phyloP scores from a whole-genome alignment of 495 filamentous ascomycete genomes.

The Lindgomyces ingoldianus region DNA sequence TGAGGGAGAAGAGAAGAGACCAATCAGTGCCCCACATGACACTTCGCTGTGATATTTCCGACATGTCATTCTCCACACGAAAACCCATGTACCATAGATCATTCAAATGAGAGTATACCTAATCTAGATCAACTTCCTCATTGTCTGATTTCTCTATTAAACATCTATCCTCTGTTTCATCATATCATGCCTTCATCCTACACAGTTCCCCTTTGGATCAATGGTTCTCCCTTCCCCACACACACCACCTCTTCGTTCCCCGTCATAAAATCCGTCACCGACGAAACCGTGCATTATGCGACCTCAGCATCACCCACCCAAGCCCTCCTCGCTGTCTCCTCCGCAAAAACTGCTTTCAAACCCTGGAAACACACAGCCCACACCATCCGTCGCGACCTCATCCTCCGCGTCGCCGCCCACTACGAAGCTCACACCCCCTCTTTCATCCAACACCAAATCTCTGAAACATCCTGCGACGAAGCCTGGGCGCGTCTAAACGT shows the following conservation, averaged over 20 bases:
- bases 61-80: not conserved
- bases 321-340: slow-evolving; percentile 60
- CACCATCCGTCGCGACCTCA: slow-evolving; percentile 64
- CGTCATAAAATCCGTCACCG: slow-evolving; percentile 63
- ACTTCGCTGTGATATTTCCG: not conserved
- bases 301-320: slow-evolving; percentile 63
- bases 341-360: slow-evolving; percentile 67
- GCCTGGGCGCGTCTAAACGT: slow-evolving; percentile 38
- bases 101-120: too few species aligned
- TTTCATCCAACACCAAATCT: slow-evolving; percentile 28
- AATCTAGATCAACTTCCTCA: too few species aligned
- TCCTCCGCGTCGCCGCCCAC: slow-evolving; percentile 70
- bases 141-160: too few species aligned
- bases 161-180: too few species aligned
- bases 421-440: slow-evolving; percentile 59
- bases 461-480: slow-evolving; percentile 35
- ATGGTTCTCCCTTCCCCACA: slow-evolving; percentile 62
- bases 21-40: not conserved
- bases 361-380: slow-evolving; percentile 67
- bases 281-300: slow-evolving; percentile 60
- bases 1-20: not conserved
- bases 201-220: slow-evolving; percentile 67
- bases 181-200: not conserved
- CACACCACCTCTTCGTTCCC: slow-evolving; percentile 57
- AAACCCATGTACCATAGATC: not conserved